Conservation (phyloP, 1,284 basidiomycete species). For the Ustilago trichophora region DNA sequence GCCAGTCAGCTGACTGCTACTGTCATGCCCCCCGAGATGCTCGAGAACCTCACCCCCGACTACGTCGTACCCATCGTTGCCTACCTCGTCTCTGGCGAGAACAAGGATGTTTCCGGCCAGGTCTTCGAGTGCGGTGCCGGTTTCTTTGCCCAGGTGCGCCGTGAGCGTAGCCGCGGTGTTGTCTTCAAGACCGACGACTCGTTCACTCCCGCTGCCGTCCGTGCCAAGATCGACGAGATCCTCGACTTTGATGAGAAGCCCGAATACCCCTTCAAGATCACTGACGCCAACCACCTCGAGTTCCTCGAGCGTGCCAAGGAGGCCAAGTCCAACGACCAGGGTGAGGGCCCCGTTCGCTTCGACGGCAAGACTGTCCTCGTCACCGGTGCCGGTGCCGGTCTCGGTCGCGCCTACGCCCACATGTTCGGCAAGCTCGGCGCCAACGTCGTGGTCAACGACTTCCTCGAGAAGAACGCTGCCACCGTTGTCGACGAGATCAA, state of each 20-base stretch:
- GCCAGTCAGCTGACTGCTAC: conserved; percentile 94
- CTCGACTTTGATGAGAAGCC: conserved; percentile 79
- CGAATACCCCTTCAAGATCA: conserved; percentile 77
- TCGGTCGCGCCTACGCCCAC: conserved; percentile 89
- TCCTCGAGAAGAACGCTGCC: conserved; percentile 83
- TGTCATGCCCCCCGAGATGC: conserved; percentile 95
- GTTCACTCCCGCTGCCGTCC: conserved; percentile 90
- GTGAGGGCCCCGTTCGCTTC: conserved; percentile 77
- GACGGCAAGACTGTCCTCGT: conserved; percentile 91
- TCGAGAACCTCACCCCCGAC: conserved; percentile 90
- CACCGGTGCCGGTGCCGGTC: conserved; percentile 75
- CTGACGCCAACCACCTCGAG: conserved; percentile 72
- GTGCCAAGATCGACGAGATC: conserved; percentile 71
- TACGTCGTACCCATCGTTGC: conserved; percentile 84
- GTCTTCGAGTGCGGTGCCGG: conserved; percentile 95
- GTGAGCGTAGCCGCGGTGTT: conserved; percentile 85
- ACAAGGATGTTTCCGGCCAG: conserved; percentile 77
- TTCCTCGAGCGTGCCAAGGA: conserved; percentile 77
- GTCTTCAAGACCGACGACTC: conserved; percentile 89
- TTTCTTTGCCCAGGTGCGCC: conserved; percentile 89
- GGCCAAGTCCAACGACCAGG: conserved; percentile 78
- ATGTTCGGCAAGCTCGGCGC: conserved; percentile 92
- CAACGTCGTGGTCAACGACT: conserved; percentile 96
- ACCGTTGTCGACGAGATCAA: conserved; percentile 87
- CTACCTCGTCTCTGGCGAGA: conserved; percentile 62